phyloP scores from a whole-genome alignment of 1,284 basidiomycete species.

The Inonotus hispidus region DNA sequence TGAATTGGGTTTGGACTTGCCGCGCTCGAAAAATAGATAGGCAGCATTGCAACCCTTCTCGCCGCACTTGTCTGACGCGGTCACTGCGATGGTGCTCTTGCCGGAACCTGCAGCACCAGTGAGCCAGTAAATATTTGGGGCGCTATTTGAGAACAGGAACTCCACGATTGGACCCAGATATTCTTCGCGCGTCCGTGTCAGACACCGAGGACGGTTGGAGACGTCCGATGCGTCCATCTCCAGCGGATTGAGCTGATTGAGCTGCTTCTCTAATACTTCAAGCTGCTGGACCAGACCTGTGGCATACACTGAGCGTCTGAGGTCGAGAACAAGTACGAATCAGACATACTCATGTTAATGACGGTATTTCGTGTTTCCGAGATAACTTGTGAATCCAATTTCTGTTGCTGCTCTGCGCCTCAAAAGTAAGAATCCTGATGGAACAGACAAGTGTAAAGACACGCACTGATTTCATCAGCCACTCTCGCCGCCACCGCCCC shows the following conservation, averaged over 20 bases:
- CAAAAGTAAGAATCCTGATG: too few species aligned
- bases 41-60: not conserved
- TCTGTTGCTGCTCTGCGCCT: not conserved
- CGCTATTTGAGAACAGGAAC: constrained; percentile 19
- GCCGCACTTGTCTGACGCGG: not conserved
- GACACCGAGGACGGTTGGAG: constrained; percentile 14
- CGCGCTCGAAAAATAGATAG: not conserved
- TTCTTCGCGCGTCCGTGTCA: constrained; percentile 17
- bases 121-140: constrained; percentile 14
- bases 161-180: constrained; percentile 20
- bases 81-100: constrained; percentile 22
- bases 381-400: not conserved
- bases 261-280: not conserved
- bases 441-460: not conserved
- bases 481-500: not conserved
- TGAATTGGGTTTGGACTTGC: not conserved
- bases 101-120: constrained; percentile 20
- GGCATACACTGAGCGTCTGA: not conserved
- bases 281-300: not conserved
- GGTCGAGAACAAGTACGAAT: not conserved
- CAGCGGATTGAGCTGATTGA: not conserved
- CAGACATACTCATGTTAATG: not conserved
- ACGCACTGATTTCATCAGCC: not conserved
- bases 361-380: not conserved
- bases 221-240: not conserved